phyloP scores from a whole-genome alignment of 371 early-diverging fungal species.

The Rhizopus microsporus region DNA sequence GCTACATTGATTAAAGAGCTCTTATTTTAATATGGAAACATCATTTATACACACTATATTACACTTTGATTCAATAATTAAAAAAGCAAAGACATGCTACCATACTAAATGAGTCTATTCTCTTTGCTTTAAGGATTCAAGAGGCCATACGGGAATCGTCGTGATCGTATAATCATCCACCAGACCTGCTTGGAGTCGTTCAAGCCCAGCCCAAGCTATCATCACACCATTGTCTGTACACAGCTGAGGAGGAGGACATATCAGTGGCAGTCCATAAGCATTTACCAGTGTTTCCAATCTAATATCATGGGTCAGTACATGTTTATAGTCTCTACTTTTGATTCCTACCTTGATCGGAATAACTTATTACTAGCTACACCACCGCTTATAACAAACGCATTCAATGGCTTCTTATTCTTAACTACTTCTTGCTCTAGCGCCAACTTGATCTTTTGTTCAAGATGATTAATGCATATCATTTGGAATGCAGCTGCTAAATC shows the following conservation, averaged over 20 bases:
- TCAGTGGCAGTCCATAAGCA: constrained; percentile 51
- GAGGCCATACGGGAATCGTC: constrained; percentile 68
- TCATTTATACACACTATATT: not conserved
- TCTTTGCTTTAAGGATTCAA: constrained; percentile 46
- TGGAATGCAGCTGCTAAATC: constrained; percentile 85
- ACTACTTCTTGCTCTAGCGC: constrained; percentile 55
- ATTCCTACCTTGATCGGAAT: constrained; percentile 46
- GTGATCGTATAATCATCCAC: constrained; percentile 66
- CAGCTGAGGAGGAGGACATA: constrained; percentile 75
- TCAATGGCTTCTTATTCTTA: constrained; percentile 40
- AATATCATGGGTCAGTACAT: not conserved
- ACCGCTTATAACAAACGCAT: constrained; percentile 78
- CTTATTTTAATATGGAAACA: too few relatives aligned
- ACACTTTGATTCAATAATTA: not conserved
- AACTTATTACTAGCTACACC: constrained; percentile 80
- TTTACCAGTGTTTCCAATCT: constrained; percentile 48
- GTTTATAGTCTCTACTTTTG: constrained; percentile 2
- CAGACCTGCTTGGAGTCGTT: constrained; percentile 61
- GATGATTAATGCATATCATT: constrained; percentile 61
- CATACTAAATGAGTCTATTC: not conserved
- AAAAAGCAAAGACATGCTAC: too few relatives aligned
- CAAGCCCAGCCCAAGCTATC: constrained; percentile 88
- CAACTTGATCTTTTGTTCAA: constrained; percentile 66
- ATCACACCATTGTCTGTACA: constrained; percentile 92
- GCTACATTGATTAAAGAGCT: too few relatives aligned